phyloP scores from a whole-genome alignment of 441 rosid genomes.

The Gossypium schwendimanii region DNA sequence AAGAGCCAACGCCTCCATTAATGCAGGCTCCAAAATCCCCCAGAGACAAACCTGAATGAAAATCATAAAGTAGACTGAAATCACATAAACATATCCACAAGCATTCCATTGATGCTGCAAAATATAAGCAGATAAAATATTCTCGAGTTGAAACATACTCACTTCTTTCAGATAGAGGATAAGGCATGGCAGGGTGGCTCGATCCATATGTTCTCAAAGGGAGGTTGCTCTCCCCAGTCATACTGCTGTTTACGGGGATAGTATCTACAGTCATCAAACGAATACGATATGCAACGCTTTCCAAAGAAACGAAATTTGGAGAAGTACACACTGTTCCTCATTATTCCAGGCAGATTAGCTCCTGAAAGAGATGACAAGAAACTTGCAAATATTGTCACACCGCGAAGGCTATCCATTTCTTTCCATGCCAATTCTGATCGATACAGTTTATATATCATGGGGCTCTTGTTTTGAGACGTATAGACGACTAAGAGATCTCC shows the following conservation, averaged over 20 bases:
- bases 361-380: constrained; percentile 49
- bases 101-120: constrained; percentile 3
- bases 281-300: constrained; percentile 60
- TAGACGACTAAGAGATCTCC: constrained; percentile 52
- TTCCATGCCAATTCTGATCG: constrained; percentile 40
- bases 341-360: constrained; percentile 36
- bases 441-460: constrained; percentile 45
- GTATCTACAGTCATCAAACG: constrained; percentile 46
- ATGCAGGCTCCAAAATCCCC: background rate
- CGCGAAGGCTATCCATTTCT: constrained; percentile 42
- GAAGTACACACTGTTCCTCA: constrained; percentile 53
- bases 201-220: constrained; percentile 61
- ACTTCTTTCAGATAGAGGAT: constrained; percentile 21
- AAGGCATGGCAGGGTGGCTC: constrained; percentile 45
- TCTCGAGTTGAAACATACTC: background rate
- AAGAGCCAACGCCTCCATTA: no score
- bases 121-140: background rate
- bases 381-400: constrained; percentile 52
- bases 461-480: constrained; percentile 41
- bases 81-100: background rate
- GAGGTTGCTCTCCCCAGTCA: constrained; percentile 62
- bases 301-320: constrained; percentile 56
- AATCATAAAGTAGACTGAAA: background rate
- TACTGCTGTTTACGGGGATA: constrained; percentile 60
- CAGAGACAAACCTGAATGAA: background rate